Evolutionary conservation across 192 early-diverging fungal species (phyloP).

Genomic region (Linnemannia schmuckeri): DNA sequence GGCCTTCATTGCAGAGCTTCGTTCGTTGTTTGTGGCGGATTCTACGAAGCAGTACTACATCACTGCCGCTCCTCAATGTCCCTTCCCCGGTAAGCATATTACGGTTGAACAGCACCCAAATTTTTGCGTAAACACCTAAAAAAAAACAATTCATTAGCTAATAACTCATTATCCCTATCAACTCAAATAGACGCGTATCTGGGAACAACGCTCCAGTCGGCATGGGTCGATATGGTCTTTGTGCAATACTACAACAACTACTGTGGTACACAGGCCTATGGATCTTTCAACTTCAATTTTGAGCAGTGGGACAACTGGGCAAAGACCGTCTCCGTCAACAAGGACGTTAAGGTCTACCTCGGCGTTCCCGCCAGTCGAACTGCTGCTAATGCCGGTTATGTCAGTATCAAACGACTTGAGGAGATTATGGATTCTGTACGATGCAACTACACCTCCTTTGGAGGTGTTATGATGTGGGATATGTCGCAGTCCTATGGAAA

Average conservation of each 20-base stretch:
- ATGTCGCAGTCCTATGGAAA: slow-evolving; percentile 73
- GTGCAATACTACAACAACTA: slow-evolving; percentile 91
- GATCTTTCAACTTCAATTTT: slow-evolving; percentile 75
- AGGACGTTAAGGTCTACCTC: slow-evolving; percentile 71
- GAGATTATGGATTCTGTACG: slow-evolving; percentile 64
- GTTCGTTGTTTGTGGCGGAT: slow-evolving; percentile 64
- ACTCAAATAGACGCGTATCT: slow-evolving; percentile 64
- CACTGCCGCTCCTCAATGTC: slow-evolving; percentile 80
- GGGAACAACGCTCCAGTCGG: slow-evolving; percentile 67
- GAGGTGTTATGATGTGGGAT: slow-evolving; percentile 85
- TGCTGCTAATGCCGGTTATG: slow-evolving; percentile 72
- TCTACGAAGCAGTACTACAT: slow-evolving; percentile 66
- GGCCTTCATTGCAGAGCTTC: slow-evolving; percentile 69
- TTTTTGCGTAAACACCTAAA: neutral
- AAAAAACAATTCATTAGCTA: neutral
- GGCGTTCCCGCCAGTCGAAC: slow-evolving; percentile 72
- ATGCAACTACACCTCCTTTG: slow-evolving; percentile 68
- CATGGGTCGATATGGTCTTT: slow-evolving; percentile 78
- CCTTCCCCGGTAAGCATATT: slow-evolving; percentile 64
- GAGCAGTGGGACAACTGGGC: slow-evolving; percentile 81
- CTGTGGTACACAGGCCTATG: slow-evolving; percentile 62
- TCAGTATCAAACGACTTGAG: slow-evolving; percentile 58
- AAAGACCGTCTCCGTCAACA: slow-evolving; percentile 65
- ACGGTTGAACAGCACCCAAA: neutral
- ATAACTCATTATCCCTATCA: neutral